Base-by-base conservation (phyloP, 257 asterid species). In the Solanum clarkiae region DNA sequence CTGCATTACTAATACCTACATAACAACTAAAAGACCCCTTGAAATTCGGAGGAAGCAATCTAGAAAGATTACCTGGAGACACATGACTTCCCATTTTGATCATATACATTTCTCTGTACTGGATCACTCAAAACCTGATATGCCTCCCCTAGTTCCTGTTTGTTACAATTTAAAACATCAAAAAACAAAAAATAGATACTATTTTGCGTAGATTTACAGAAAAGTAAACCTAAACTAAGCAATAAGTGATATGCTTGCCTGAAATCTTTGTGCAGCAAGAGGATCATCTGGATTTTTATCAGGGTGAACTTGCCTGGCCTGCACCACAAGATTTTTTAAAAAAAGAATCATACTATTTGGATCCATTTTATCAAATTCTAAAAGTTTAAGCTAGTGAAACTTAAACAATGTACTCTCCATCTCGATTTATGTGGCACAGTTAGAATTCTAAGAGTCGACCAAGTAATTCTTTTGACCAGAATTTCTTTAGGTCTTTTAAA, bases 231-330 rank as follows among this genome's bases (percentile, higher is more conserved):
- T 14, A 70, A 62, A 57, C 13, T 57, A 57, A 65, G 59, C 2
- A 81, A 59, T 2, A 81, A 81, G 8, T 29, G 40, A 20, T 20
- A 63, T 7, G 59, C 47, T 87, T 86, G 90, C 99, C 99, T 95
- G 99, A 89, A 95, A 95, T 88, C 92, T 93, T 85, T 91, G 92
- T 29, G 99, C 97, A 84, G 98, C 97, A 80, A 85, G 95, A 71
- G 99, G 96, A 89, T 95, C 97, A 80, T 94, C 87, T 11, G 93
- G 97, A 88, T 94, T 95, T 86, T 95, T 95, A 60, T 95, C 99
- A 17, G 98, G 99, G 84, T 95, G 99, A 86, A 94, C 98, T 90
- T 95, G 92, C 93, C 92, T 93, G 4, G 99, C 99, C 99, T 95
- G 90, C 85, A 91, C 55, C 66, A 81, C 8, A 47, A 62, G 53